Percentiles rank a stretch among this genome's conserved stretches.
Conservation (phyloP, 495 filamentous ascomycete species). For the Ramalina peruviana region DNA sequence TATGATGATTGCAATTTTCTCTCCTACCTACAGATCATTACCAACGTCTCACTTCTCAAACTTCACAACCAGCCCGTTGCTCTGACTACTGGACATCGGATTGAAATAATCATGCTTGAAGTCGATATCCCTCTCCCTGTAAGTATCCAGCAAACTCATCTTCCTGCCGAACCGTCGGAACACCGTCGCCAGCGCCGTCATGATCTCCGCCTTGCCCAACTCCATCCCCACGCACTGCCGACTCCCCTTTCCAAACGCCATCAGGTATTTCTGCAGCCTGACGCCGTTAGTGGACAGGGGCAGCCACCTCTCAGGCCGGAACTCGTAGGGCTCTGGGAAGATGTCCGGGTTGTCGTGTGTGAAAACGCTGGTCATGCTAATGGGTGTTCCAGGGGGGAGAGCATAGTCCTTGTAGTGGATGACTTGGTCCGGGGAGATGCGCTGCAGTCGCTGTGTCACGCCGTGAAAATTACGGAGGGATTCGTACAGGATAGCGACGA, state of each 20-base stretch:
- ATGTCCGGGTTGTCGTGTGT: slow-evolving; percentile 15
- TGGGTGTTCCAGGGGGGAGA: slow-evolving; percentile 24
- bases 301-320: slow-evolving; percentile 14
- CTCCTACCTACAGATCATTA: too few relatives aligned
- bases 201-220: slow-evolving; percentile 33
- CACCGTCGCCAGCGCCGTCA: slow-evolving; percentile 28
- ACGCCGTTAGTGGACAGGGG: slow-evolving; percentile 11
- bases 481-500: slow-evolving; percentile 31
- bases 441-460: slow-evolving; percentile 15
- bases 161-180: slow-evolving; percentile 26
- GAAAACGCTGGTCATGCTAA: slow-evolving; percentile 22
- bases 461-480: slow-evolving; percentile 26
- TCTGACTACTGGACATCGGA: background rate
- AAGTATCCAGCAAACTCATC: slow-evolving; percentile 20
- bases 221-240: slow-evolving; percentile 26
- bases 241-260: slow-evolving; percentile 21
- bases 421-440: slow-evolving; percentile 13
- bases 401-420: slow-evolving; percentile 12
- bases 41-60: background rate
- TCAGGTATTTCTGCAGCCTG: slow-evolving; percentile 16
- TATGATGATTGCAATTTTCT: too few relatives aligned
- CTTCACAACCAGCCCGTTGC: slow-evolving; percentile 8
- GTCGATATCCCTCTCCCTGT: slow-evolving; percentile 10
- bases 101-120: slow-evolving; percentile 4
- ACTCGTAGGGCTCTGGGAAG: slow-evolving; percentile 16